Evolutionary conservation across 2,329 filamentous ascomycete genomes (phyloP).

Genomic region (Aschersonia sp.): DNA sequence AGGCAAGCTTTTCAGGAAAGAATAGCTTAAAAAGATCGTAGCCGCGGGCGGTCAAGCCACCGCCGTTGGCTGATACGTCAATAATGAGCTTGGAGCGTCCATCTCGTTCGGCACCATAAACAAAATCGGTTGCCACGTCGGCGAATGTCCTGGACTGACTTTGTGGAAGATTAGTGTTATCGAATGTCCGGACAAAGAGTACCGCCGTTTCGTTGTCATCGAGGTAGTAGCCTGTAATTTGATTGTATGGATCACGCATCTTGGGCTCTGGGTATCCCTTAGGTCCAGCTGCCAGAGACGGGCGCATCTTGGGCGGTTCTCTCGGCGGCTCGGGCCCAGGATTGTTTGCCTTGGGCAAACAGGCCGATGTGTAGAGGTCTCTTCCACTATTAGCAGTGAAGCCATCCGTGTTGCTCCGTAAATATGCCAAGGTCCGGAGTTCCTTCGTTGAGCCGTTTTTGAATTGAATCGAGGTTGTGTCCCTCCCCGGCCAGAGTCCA

Average conservation of each 20-base stretch:
- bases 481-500: background rate
- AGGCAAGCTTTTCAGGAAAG: conserved; percentile 11
- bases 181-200: conserved; percentile 10
- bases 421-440: background rate
- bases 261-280: conserved; percentile 12
- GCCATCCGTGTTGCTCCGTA: background rate
- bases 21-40: conserved; percentile 31
- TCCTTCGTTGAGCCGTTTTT: conserved; percentile 1
- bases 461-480: background rate
- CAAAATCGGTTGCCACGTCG: conserved; percentile 6
- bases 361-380: background rate
- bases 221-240: conserved; percentile 14
- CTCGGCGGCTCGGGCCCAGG: background rate
- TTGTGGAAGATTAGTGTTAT: conserved; percentile 3
- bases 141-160: conserved; percentile 6
- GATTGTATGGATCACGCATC: conserved; percentile 9
- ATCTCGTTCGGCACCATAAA: conserved; percentile 20
- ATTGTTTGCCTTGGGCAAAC: background rate
- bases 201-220: conserved; percentile 13
- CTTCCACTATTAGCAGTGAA: background rate
- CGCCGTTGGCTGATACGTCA: conserved; percentile 46
- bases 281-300: conserved; percentile 3
- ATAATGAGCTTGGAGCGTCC: conserved; percentile 38
- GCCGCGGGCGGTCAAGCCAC: conserved; percentile 34
- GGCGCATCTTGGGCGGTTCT: background rate